phyloP scores from a whole-genome alignment of 2,329 filamentous ascomycete genomes.

The Scortechinia acanthostroma region DNA sequence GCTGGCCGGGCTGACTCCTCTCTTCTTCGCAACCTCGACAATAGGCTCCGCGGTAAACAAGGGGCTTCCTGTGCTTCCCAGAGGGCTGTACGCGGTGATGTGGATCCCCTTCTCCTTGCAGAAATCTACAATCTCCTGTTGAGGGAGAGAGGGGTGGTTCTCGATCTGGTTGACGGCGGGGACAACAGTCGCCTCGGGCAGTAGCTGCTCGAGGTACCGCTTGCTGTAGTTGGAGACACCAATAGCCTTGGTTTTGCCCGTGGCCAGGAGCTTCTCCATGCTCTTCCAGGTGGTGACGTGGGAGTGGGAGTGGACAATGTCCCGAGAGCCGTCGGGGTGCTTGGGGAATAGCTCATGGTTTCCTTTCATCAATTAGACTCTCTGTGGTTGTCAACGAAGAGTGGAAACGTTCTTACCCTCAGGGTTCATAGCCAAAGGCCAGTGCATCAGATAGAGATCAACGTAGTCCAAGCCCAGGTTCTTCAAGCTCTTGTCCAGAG shows the following conservation, averaged over 20 bases:
- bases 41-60: conserved; percentile 56
- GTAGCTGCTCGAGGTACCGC: conserved; percentile 45
- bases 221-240: conserved; percentile 53
- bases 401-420: conserved; percentile 36
- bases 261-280: conserved; percentile 59
- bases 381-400: conserved; percentile 12
- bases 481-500: conserved; percentile 67
- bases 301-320: conserved; percentile 62
- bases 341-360: conserved; percentile 72
- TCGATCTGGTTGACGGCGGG: conserved; percentile 70
- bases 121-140: conserved; percentile 65
- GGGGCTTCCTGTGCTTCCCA: conserved; percentile 57
- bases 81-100: conserved; percentile 66
- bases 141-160: conserved; percentile 65
- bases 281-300: conserved; percentile 73
- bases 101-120: conserved; percentile 65
- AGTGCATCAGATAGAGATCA: conserved; percentile 77
- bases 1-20: conserved; percentile 48
- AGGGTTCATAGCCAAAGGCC: conserved; percentile 76
- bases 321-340: conserved; percentile 61
- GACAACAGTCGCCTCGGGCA: conserved; percentile 39
- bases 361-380: conserved; percentile 23
- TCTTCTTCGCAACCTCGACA: conserved; percentile 57
- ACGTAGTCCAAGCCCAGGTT: conserved; percentile 73
- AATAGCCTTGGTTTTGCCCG: conserved; percentile 46